Conservation (phyloP, 1,284 basidiomycete genomes). For the Naganishia liquefaciens region DNA sequence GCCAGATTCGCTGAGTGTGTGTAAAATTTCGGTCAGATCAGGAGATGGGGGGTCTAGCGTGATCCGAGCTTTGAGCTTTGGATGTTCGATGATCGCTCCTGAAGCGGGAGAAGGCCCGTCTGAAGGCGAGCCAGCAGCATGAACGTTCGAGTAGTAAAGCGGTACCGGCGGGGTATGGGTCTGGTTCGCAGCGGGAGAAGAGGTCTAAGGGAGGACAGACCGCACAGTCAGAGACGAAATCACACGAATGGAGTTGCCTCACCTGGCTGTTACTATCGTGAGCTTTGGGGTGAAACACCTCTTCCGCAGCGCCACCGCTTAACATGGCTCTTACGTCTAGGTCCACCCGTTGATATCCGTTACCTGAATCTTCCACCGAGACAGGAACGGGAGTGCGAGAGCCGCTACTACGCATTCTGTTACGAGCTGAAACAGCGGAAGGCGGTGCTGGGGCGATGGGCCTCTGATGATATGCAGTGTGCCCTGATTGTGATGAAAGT, state of each 20-base stretch:
- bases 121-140: constrained; percentile 25
- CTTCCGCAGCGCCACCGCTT: constrained; percentile 30
- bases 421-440: constrained; percentile 21
- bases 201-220: background rate
- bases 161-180: constrained; percentile 32
- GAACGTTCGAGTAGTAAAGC: constrained; percentile 26
- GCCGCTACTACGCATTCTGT: constrained; percentile 15
- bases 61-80: constrained; percentile 26
- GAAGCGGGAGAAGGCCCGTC: constrained; percentile 29
- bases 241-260: background rate
- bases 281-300: constrained; percentile 35
- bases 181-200: constrained; percentile 18
- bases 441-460: constrained; percentile 23
- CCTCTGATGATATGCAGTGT: constrained; percentile 11
- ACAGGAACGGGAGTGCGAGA: constrained; percentile 19
- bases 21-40: constrained; percentile 47
- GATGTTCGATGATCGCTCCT: constrained; percentile 27
- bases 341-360: constrained; percentile 22
- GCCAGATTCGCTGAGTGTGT: constrained; percentile 53
- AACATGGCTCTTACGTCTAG: constrained; percentile 28
- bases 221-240: background rate
- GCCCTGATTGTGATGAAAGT: constrained; percentile 2
- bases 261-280: constrained; percentile 26
- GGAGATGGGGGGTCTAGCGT: constrained; percentile 31
- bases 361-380: constrained; percentile 5